Evolutionary conservation across 176 grass and related monocot genomes (phyloP).

Genomic region (Hordeum marinum): DNA sequence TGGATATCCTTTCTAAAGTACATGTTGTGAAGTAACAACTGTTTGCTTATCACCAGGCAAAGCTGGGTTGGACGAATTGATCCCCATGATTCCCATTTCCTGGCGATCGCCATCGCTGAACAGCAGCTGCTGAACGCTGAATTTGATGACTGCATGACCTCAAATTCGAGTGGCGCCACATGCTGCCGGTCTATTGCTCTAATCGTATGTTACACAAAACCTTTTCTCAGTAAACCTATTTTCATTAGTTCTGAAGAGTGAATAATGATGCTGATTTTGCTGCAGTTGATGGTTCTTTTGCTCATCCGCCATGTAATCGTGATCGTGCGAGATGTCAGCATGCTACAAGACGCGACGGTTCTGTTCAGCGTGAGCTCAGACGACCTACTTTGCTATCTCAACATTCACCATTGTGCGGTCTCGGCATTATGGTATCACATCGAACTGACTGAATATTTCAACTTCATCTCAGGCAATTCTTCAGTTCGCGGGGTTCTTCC

Average conservation of each 20-base stretch:
- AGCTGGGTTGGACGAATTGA: conserved; percentile 70
- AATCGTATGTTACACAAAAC: conserved; percentile 42
- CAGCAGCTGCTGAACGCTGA: conserved; percentile 84
- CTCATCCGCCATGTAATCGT: conserved; percentile 77
- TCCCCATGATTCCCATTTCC: conserved; percentile 77
- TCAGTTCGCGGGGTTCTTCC: conserved; percentile 77
- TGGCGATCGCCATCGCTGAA: conserved; percentile 84
- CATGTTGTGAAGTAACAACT: conserved; percentile 7
- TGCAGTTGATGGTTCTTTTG: conserved; percentile 84
- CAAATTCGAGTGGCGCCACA: conserved; percentile 53
- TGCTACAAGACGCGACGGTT: conserved; percentile 73
- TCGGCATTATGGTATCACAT: neutral
- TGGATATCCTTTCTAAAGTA: too few relatives aligned
- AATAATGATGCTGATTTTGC: neutral
- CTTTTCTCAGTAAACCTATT: neutral
- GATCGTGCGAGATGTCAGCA: conserved; percentile 67
- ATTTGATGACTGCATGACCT: conserved; percentile 63
- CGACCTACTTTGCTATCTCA: neutral
- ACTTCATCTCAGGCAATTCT: conserved; percentile 63
- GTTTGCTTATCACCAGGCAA: conserved; percentile 43
- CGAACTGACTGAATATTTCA: neutral
- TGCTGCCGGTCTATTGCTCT: conserved; percentile 78
- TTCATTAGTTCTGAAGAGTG: neutral
- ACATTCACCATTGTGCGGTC: too few relatives aligned
- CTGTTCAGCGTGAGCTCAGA: conserved; percentile 75